A percentile compares a stretch with the other conserved stretches of the same genome.
phyloP scores from a whole-genome alignment of 1,139 yeast genomes.

The Lodderomyces metapsilosis region DNA sequence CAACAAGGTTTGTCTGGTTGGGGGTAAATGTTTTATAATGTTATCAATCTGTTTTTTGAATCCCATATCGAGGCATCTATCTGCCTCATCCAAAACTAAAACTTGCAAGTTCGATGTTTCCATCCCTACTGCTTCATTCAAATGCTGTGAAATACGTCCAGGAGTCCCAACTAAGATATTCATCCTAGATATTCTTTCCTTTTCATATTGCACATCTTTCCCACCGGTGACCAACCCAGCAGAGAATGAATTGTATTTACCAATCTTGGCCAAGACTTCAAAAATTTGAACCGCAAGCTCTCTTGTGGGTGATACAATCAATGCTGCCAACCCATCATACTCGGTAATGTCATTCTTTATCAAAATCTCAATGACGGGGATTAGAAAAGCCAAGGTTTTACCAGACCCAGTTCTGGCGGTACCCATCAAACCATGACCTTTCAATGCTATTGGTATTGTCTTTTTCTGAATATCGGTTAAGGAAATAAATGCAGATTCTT shows the following conservation, averaged over 20 bases:
- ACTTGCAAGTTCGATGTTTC: slow-evolving; percentile 78
- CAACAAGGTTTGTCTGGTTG: slow-evolving; percentile 80
- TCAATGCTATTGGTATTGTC: slow-evolving; percentile 73
- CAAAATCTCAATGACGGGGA: slow-evolving; percentile 78
- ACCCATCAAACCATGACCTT: slow-evolving; percentile 82
- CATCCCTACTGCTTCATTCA: slow-evolving; percentile 90
- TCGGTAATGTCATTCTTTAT: slow-evolving; percentile 79
- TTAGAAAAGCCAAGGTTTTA: slow-evolving; percentile 85
- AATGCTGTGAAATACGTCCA: slow-evolving; percentile 89
- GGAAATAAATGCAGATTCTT: slow-evolving; percentile 65
- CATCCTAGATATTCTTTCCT: slow-evolving; percentile 78
- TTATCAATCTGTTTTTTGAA: slow-evolving; percentile 86
- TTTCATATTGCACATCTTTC: slow-evolving; percentile 84
- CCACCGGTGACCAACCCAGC: slow-evolving; percentile 98
- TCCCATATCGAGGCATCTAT: slow-evolving; percentile 95
- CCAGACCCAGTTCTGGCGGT: slow-evolving; percentile 98
- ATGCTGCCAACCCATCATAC: slow-evolving; percentile 88
- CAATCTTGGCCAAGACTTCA: slow-evolving; percentile 84
- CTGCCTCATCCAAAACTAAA: slow-evolving; percentile 92
- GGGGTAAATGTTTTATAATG: slow-evolving; percentile 79
- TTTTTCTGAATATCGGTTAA: slow-evolving; percentile 85
- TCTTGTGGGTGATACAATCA: slow-evolving; percentile 89
- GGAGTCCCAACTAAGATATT: slow-evolving; percentile 95
- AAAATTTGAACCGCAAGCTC: slow-evolving; percentile 93
- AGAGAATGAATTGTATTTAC: slow-evolving; percentile 74